Conservation (phyloP, 768 basidiomycete species). For the Mycena epipterygia region DNA sequence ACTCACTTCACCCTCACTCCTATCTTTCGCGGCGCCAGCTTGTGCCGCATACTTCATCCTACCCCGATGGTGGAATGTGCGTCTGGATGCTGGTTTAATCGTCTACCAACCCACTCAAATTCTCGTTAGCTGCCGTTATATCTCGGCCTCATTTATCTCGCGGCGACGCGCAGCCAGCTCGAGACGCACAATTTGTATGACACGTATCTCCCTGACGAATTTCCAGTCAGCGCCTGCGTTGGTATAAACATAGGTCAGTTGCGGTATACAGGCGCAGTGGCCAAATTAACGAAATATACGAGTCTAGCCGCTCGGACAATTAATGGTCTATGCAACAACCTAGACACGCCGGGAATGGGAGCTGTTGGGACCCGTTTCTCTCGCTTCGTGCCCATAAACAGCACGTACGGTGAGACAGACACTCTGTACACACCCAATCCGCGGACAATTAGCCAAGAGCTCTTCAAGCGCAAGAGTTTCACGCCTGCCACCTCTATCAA, state of each 20-base stretch:
- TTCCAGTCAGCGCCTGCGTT: constrained; percentile 12
- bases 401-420: constrained; percentile 23
- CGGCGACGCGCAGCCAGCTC: constrained; percentile 23
- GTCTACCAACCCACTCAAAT: background rate
- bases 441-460: constrained; percentile 27
- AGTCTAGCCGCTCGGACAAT: constrained; percentile 23
- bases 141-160: constrained; percentile 29
- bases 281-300: background rate
- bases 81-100: background rate
- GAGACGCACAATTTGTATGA: constrained; percentile 25
- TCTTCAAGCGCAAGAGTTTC: constrained; percentile 28
- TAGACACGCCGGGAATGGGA: constrained; percentile 30
- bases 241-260: constrained; percentile 30
- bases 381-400: constrained; percentile 29
- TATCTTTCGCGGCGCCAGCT: constrained; percentile 30
- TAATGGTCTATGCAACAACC: constrained; percentile 28
- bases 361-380: constrained; percentile 21
- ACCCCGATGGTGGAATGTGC: constrained; percentile 23
- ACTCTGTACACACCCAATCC: constrained; percentile 29
- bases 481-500: constrained; percentile 28
- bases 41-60: constrained; percentile 34
- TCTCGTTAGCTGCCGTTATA: constrained; percentile 24
- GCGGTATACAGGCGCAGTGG: background rate
- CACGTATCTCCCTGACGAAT: constrained; percentile 26
- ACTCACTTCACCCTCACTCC: too few relatives aligned